Evolutionary conservation across 1,139 yeast genomes (phyloP), one percentile per base, ranked within the genome.

Genomic region (Hyphopichia wangnamkhiaoensis): DNA sequence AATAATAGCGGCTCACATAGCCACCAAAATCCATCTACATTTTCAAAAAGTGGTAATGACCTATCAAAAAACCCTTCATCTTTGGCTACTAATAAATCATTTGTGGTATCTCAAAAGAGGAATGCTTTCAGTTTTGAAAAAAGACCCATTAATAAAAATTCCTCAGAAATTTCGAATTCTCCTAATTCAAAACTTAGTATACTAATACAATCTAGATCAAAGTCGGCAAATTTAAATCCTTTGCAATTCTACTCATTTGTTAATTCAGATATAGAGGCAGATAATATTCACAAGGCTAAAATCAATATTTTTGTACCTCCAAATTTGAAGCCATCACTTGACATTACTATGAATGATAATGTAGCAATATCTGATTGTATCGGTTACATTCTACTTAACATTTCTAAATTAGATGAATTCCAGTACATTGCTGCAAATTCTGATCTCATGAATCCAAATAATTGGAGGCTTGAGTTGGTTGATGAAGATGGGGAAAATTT

Each of bases 401-500:
- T 72, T 12, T 51, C 56, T 5, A 54, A 52, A 27, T 31, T 45
- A 4, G 44, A 63, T 0, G 61, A 59, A 2, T 53, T 55, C 14
- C 41, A 44, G 13, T 49, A 45, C 6, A 47, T 48, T 1, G 42
- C 43, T 19, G 45, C 45, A 4, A 55, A 53, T 20, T 33, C 41
- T 1, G 34, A 47, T 4, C 47, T 42, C 24, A 47, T 63, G 37
- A 74, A 82, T 46, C 86, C 89, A 0, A 83, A 84, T 52, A 65
- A 65, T 37, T 85, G 89, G 83, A 68, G 82, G 38, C 51, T 84
- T n/a, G 84, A 81, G 43, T 62, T 84, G 33, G 85, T 82, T 1
- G 94, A 85, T 54, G 93, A 84, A 44, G 91, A 84, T 54, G 93
- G 93, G 6, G 90, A 84, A 41, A 77, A 81, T n/a, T 84, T 82